phyloP scores from a whole-genome alignment of 2,329 filamentous ascomycete species.

The Huntiella bhutanensis region DNA sequence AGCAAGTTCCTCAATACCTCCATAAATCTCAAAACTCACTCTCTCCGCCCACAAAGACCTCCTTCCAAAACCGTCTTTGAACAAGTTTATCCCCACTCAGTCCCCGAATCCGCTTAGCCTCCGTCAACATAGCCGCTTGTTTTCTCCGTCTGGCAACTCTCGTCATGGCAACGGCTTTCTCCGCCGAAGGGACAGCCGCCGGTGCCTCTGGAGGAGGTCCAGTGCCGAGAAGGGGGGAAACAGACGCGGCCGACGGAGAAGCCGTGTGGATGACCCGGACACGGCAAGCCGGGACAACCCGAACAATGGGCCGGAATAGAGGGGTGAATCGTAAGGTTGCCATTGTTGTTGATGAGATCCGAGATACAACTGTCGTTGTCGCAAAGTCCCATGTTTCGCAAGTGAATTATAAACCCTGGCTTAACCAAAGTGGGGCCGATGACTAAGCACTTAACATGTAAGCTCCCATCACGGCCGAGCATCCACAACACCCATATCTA shows the following conservation, averaged over 20 bases:
- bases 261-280: slow-evolving; percentile 15
- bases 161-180: slow-evolving; percentile 17
- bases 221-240: slow-evolving; percentile 33
- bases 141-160: slow-evolving; percentile 31
- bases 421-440: no score
- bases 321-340: no score
- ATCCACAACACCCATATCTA: no score
- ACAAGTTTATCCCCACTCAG: slow-evolving; percentile 21
- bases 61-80: slow-evolving; percentile 73
- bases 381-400: no score
- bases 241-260: slow-evolving; percentile 23
- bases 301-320: no score
- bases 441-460: no score
- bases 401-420: no score
- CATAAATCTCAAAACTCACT: slow-evolving; percentile 25
- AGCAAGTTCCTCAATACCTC: no score
- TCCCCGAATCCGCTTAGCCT: slow-evolving; percentile 28
- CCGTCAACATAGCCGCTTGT: slow-evolving; percentile 36
- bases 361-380: no score
- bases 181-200: slow-evolving; percentile 24
- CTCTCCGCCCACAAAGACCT: slow-evolving; percentile 52
- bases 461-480: no score
- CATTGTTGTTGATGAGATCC: no score
- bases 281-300: no score
- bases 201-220: slow-evolving; percentile 37